These are phyloP conservation scores for Entonaema liquescens DNA, from an alignment of 495 filamentous ascomycete genomes.

Conservation along the genomic window DNA sequence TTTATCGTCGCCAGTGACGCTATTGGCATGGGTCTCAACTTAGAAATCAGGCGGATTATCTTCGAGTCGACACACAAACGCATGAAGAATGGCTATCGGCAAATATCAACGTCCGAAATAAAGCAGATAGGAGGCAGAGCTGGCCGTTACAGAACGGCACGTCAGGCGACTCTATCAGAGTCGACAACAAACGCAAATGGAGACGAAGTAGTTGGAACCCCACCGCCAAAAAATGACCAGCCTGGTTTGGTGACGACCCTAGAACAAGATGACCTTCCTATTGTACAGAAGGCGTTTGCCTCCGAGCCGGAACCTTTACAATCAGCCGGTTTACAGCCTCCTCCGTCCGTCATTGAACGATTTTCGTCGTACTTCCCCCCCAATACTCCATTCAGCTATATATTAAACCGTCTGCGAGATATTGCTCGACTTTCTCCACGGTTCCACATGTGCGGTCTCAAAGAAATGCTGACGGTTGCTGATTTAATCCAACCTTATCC, in stretches of 20 bases:
- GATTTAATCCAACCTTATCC: slow-evolving; percentile 72
- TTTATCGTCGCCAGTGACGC: slow-evolving; percentile 94
- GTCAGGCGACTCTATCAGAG: slow-evolving; percentile 50
- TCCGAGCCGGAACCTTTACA: slow-evolving; percentile 69
- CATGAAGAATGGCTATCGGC: slow-evolving; percentile 58
- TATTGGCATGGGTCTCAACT: slow-evolving; percentile 96
- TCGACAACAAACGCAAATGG: slow-evolving; percentile 5
- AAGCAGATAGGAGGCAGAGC: slow-evolving; percentile 97
- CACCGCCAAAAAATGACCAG: slow-evolving; percentile 40
- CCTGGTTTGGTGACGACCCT: slow-evolving; percentile 84
- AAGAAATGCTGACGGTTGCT: slow-evolving; percentile 68
- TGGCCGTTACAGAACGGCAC: slow-evolving; percentile 82
- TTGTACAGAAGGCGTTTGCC: slow-evolving; percentile 69
- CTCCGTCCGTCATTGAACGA: slow-evolving; percentile 67
- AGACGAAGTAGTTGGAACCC: slow-evolving; percentile 55
- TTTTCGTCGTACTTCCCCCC: slow-evolving; percentile 83
- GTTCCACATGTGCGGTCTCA: slow-evolving; percentile 77
- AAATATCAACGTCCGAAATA: slow-evolving; percentile 75
- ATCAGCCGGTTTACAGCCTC: slow-evolving; percentile 80
- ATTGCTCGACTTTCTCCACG: slow-evolving; percentile 64
- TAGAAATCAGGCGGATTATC: slow-evolving; percentile 90
- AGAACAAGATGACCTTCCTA: slow-evolving; percentile 70
- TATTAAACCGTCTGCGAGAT: slow-evolving; percentile 75
- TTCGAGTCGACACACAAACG: slow-evolving; percentile 81
- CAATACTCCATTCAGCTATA: slow-evolving; percentile 76